Evolutionary conservation across 1,284 basidiomycete genomes (phyloP), one percentile per base, ranked within the genome.

Genomic region (Ceratobasidium sp.): DNA sequence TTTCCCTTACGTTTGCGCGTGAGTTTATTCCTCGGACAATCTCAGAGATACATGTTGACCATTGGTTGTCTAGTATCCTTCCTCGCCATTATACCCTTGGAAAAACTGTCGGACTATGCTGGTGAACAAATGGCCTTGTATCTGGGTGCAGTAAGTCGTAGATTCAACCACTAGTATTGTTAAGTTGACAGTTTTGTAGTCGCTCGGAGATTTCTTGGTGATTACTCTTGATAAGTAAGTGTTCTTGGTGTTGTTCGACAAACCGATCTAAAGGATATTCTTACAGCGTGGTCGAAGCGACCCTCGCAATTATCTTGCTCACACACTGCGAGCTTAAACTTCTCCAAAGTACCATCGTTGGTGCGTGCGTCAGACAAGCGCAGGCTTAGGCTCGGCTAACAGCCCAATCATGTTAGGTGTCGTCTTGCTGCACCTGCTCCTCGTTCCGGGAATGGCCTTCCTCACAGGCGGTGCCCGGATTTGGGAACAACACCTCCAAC

Each of bases 21-120:
- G 80, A 80, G 20, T 79, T 40, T 33, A 48, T 88, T 69, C 82
- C 84, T 38, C 83, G 87, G 90, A 42, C 3, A n/a, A 6, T 64
- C 59, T n/a, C 15, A 17, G 33, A 82, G 80, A 86, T 82, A 28
- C 9, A 12, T 17, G 46, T 77, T 46, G 70, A 67, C 13, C 52
- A 28, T n/a, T 26, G 17, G 50, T 28, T 59, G 77, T n/a, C n/a
- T n/a, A 79, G 74, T 79, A 7, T 64, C 78, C 6, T 65, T 79
- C 20, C 26, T 77, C 44, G 78, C 62, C 2, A 75, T 79, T 38
- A 77, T 79, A 23, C 78, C 78, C 3, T 69, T 79, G 28, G 67
- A 71, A 38, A 71, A 77, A 9, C 52, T 69, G 15, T 38, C 66
- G 28, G 78, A 79, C 28, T 79, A 66, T 64, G 52, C 50, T 20